Conservation (phyloP, 495 filamentous ascomycete species). For the Neurospora pannonica region DNA sequence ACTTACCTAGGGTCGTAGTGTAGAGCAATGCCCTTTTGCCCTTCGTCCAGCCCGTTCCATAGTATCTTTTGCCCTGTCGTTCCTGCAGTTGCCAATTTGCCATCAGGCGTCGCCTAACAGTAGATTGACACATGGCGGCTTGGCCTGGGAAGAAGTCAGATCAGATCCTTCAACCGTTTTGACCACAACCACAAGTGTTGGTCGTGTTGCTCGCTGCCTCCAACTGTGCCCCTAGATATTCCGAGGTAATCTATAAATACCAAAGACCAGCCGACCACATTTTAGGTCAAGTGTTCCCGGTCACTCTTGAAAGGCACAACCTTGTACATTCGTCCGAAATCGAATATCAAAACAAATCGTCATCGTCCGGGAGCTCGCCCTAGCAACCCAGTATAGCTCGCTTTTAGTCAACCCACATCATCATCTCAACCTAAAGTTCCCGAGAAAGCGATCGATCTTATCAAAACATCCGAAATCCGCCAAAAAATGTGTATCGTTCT, state of each 20-base stretch:
- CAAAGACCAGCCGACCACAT: background rate
- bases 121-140: background rate
- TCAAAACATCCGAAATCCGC: background rate
- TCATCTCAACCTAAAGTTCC: background rate
- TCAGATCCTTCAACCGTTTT: background rate
- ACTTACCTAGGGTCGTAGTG: background rate
- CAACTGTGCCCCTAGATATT: background rate
- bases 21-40: background rate
- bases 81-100: background rate
- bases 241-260: background rate
- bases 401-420: background rate
- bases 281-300: background rate
- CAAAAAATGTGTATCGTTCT: conserved; percentile 83
- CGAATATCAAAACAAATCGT: background rate
- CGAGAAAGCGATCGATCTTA: background rate
- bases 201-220: background rate
- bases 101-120: background rate
- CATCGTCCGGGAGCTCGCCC: background rate
- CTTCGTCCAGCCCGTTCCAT: background rate
- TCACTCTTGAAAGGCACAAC: background rate
- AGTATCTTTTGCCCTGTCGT: background rate
- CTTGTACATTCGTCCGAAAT: background rate
- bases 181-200: background rate
- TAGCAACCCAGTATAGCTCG: background rate
- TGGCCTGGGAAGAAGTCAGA: background rate